Evolutionary conservation across 208 protist genomes (phyloP).

Genomic region (Kentomonas sorsogonicus): DNA sequence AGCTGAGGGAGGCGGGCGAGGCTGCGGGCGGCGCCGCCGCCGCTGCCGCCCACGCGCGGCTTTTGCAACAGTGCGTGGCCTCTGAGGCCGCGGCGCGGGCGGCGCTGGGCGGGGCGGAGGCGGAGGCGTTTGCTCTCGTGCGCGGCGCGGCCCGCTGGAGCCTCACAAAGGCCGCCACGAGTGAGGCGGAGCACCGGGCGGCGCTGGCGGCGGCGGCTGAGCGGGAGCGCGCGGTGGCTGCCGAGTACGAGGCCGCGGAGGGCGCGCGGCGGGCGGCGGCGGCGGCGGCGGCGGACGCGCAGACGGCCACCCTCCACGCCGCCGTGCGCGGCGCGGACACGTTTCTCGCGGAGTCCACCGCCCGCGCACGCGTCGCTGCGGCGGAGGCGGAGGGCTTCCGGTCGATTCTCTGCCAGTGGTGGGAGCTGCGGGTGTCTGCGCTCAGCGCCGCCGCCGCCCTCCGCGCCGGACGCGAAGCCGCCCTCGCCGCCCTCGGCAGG

Average conservation of each 20-base stretch:
- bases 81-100: background rate
- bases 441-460: no score
- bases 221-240: background rate
- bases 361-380: no score
- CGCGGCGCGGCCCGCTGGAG: no score
- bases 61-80: background rate
- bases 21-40: background rate
- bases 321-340: no score
- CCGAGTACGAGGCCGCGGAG: background rate
- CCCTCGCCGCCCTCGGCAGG: background rate
- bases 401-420: no score
- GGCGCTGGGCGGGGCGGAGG: background rate
- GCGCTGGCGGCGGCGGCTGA: background rate
- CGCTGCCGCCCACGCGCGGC: background rate
- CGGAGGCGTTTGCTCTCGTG: background rate
- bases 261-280: no score
- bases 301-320: background rate
- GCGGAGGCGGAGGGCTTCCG: no score
- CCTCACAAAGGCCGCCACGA: no score
- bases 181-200: background rate
- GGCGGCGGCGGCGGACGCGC: no score
- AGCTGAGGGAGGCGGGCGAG: background rate
- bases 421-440: no score
- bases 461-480: background rate
- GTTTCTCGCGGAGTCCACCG: no score